Percentiles rank a stretch among this genome's conserved stretches.
Conservation (phyloP, 2,329 filamentous ascomycete species). For the Aspergillus bombycis region DNA sequence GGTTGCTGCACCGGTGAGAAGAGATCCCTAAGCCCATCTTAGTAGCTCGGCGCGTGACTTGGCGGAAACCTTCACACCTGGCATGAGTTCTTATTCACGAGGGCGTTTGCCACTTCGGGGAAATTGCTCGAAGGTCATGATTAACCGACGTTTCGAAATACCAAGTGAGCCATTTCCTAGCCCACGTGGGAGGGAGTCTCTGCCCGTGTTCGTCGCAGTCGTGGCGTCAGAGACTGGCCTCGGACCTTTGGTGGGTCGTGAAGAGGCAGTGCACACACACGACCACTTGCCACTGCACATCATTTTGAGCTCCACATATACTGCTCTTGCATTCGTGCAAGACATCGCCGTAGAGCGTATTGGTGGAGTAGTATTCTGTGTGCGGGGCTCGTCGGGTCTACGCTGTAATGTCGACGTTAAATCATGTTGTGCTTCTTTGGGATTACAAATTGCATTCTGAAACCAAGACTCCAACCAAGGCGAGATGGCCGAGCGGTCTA, state of each 20-base stretch:
- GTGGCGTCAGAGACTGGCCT: not conserved
- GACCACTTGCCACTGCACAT: not conserved
- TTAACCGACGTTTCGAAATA: not conserved
- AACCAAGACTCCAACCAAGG: fast-evolving
- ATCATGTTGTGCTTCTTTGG: not conserved
- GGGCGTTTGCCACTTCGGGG: not conserved
- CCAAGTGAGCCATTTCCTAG: not conserved
- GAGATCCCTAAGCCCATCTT: not conserved
- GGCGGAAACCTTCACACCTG: not conserved
- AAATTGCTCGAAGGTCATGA: not conserved
- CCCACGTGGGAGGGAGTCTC: not conserved
- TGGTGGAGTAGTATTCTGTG: no score
- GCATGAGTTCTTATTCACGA: not conserved
- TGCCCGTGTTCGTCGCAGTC: not conserved
- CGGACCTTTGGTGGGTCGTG: not conserved
- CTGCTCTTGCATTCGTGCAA: not conserved
- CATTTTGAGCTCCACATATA: not conserved
- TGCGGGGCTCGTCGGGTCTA: no score
- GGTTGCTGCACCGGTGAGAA: not conserved
- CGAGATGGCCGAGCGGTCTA: slow-evolving; percentile 1
- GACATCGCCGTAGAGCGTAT: not conserved
- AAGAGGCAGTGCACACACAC: not conserved
- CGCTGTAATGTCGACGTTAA: not conserved
- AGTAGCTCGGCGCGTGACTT: slow-evolving; percentile 6
- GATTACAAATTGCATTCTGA: fast-evolving